Evolutionary conservation across 306 rosid species (phyloP), one percentile per base, ranked within the genome.

Genomic region (Cicer cuneatum): DNA sequence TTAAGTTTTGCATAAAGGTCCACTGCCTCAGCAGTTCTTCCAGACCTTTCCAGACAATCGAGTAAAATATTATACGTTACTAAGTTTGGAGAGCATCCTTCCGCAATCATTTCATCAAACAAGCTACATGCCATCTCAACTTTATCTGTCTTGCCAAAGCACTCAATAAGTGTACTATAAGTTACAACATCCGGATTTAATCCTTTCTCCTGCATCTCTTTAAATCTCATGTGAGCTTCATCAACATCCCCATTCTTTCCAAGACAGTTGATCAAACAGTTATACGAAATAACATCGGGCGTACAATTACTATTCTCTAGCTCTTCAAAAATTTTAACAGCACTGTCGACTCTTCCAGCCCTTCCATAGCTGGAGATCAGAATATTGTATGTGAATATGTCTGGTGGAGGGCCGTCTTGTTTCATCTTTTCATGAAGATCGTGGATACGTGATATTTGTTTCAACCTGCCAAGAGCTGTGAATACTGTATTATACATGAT

Each of bases 231-330:
- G 85, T 93, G 98, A 62, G 93, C 97, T 88, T 93, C 98, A 73
- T 89, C 98, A 77, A 93, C 85, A 80, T 88, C 89, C 45, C 98
- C 98, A 69, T 91, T 89, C 86, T 93, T 93, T 66, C 98, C 98
- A 6, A 91, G 94, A 85, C 92, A 91, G 83, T 93, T 93, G 83
- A 93, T 93, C 90, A 93, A 82, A 66, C 89, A 83, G 76, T 93
- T 93, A 80, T 93, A 93, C 40, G 97, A 83, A 74, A 93, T 46
- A 40, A 88, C 87, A 70, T 93, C 97, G 2, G 98, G 93, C 74
- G 79, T 75, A 74, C 84, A 87, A 67, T 77, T 58, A 64, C 97
- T 87, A 64, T 75, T 80, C 87, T 93, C 98, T 47, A 93, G 89
- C 72, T 91, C 92, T 85, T 91, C 97, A 24, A 93, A 93, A 66